Evolutionary conservation across 2,329 filamentous ascomycete species (phyloP), one percentile per base, ranked within the genome.

Genomic region (Pseudocercospora eumusae): DNA sequence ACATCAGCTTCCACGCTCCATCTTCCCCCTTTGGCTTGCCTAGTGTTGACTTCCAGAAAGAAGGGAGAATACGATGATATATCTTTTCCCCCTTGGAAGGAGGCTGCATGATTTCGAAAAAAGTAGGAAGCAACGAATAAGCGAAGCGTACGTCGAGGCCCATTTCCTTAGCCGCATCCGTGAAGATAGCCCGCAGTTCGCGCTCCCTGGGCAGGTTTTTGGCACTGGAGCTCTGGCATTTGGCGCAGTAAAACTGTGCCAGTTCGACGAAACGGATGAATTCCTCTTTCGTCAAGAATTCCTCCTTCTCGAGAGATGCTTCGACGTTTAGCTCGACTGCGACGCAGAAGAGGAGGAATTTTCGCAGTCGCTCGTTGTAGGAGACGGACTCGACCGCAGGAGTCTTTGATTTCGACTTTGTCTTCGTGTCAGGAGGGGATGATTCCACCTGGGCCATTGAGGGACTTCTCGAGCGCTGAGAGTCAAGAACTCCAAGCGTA

Each of bases 321-420:
- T 52, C 25, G 15, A 52, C 47, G 9, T 52, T n/a, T 1, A 52
- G 25, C 47, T 52, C 47, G 21, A 52, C 47, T 3, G 47, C 21
- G 25, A 52, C 15, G 47, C 47, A 52, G 6, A 47, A 47, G 11
- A 47, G 44, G 21, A 47, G 44, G 44, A 47, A 47, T 23, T 47
- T 47, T 23, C 21, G 44, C 21, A 47, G 44, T 47, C 18, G 2
- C 9, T 47, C 44, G 44, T 8, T 52, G 21, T 52, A n/a, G 11
- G 21, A 10, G 8, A 6, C 31, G 4, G 25, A 1, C 15, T 40
- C n/a, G 18, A 40, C 15, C n/a, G 36, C 36, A 40, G 36, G 36
- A 40, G 36, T 40, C 36, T 40, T 18, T n/a, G 21, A n/a, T 52
- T 3, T 52, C 13, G 47, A 20, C 15, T 28, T 52, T 9, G 5